These are phyloP conservation scores for Puccinia polysora DNA, from an alignment of 1,284 basidiomycete genomes.

Conservation along the genomic window DNA sequence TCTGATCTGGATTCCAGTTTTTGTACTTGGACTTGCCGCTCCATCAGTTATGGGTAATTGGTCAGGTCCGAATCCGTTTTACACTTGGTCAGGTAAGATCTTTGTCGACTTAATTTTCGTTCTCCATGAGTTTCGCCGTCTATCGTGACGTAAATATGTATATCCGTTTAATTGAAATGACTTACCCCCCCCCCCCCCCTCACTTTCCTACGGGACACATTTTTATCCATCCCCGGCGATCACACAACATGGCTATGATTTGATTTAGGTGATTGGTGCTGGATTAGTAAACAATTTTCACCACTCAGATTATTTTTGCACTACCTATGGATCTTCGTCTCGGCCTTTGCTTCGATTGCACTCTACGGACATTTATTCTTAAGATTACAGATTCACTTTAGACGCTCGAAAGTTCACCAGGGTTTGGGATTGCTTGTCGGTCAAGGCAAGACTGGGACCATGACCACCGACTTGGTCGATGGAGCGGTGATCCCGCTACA, in stretches of 20 bases:
- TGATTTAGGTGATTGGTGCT: conserved; percentile 35
- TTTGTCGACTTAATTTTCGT: background rate
- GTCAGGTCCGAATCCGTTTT: conserved; percentile 28
- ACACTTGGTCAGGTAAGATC: conserved; percentile 35
- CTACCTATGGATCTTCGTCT: conserved; percentile 39
- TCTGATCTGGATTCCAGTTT: conserved; percentile 18
- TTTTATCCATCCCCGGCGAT: background rate
- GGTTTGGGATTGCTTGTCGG: conserved; percentile 3
- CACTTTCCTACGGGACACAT: too few species aligned
- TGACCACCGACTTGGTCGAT: conserved; percentile 5
- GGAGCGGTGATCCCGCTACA: conserved; percentile 15
- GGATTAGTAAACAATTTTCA: conserved; percentile 30
- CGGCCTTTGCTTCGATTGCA: conserved; percentile 38
- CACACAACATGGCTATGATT: background rate
- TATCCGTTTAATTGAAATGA: too few species aligned
- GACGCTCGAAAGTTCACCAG: conserved; percentile 14
- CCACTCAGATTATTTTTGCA: conserved; percentile 38
- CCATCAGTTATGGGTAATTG: conserved; percentile 29
- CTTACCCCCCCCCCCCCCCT: too few species aligned
- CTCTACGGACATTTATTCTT: conserved; percentile 41
- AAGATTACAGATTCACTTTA: conserved; percentile 27
- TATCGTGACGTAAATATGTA: background rate
- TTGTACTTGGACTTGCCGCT: conserved; percentile 18
- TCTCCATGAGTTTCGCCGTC: background rate
- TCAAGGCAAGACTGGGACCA: background rate